These are phyloP conservation scores for Fragilaria crotonensis DNA, from an alignment of 108 stramenopile genomes.

Conservation along the genomic window DNA sequence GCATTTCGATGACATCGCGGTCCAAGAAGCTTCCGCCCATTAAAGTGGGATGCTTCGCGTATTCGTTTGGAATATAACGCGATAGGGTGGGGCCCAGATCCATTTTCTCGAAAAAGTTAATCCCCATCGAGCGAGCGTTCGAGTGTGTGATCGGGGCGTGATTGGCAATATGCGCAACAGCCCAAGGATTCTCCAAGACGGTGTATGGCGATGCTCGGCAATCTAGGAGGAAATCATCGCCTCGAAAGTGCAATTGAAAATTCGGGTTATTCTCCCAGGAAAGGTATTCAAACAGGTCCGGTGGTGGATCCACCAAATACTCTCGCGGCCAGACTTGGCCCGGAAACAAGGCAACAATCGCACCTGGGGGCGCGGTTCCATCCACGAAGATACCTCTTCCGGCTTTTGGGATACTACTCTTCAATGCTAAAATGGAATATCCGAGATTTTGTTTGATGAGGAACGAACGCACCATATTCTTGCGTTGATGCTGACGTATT, in stretches of 20 bases:
- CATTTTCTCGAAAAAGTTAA: constrained; percentile 64
- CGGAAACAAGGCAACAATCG: constrained; percentile 71
- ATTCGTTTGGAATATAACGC: constrained; percentile 68
- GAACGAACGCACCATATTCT: constrained; percentile 57
- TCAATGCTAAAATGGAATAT: constrained; percentile 44
- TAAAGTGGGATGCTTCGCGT: constrained; percentile 52
- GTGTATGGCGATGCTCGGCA: constrained; percentile 70
- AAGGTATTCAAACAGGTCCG: constrained; percentile 3
- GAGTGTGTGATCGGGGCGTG: constrained; percentile 52
- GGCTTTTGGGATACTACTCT: constrained; percentile 63
- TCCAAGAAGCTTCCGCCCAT: constrained; percentile 34
- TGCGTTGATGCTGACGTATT: constrained; percentile 69
- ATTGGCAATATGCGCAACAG: constrained; percentile 76
- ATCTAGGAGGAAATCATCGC: constrained; percentile 79
- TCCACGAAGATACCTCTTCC: constrained; percentile 79
- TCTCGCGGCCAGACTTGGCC: constrained; percentile 80
- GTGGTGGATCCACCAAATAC: constrained; percentile 25
- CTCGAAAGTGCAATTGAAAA: constrained; percentile 65
- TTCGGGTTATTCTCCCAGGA: constrained; percentile 34
- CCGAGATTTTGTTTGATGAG: constrained; percentile 32
- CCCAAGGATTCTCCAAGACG: constrained; percentile 64
- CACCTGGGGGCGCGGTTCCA: constrained; percentile 69
- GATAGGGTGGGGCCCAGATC: constrained; percentile 18
- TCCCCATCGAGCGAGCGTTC: constrained; percentile 56
- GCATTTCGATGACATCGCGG: constrained; percentile 58